Base-by-base conservation (phyloP, 345 rosid species). In the Jatropha curcas region DNA sequence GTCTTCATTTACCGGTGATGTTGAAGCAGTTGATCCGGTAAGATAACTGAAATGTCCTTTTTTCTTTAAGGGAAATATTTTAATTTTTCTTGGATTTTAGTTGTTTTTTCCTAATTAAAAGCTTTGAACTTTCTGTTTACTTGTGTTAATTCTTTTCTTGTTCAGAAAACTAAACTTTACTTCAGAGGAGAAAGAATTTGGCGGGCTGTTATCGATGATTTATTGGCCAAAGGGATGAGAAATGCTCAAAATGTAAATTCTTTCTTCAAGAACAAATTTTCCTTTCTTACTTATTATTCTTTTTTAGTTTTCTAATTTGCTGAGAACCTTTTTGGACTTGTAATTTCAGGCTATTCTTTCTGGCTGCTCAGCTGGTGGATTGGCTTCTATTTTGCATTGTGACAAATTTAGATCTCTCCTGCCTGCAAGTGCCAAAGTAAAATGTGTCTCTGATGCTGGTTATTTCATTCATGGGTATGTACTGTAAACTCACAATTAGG, bases 341-440 rank as follows among this genome's bases (percentile, higher is more conserved):
- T 6, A 53, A 2, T 76, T 4, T 19, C 73, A 95, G 99, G 99
- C 97, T 77, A 75, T 95, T 80, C 81, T 95, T 68, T 87, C 98
- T 4, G 99, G 99, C 2, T 95, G 99, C 77, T 95, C 99, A 3
- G 99, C 99, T 46, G 98, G 99, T 6, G 99, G 97, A 45, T 82
- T 95, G 86, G 88, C 96, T 41, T 80, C 99, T 1, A 78, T 95
- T 70, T 75, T 95, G 86, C 96, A 95, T 71, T 95, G 99, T 55
- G 98, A 95, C 69, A 87, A 86, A 74, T 95, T 95, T 79, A 79
- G 78, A 37, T 84, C 90, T 64, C 86, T 91, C 35, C 74, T 93
- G 35, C 94, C 99, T 10, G 35, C 81, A 78, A 73, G 80, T 28
- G 76, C 98, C 72, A 91, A 84, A 80, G 98, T 93, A 25, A 95